Evolutionary conservation across 2,329 filamentous ascomycete species (phyloP).

Genomic region (Penicillium sp.): DNA sequence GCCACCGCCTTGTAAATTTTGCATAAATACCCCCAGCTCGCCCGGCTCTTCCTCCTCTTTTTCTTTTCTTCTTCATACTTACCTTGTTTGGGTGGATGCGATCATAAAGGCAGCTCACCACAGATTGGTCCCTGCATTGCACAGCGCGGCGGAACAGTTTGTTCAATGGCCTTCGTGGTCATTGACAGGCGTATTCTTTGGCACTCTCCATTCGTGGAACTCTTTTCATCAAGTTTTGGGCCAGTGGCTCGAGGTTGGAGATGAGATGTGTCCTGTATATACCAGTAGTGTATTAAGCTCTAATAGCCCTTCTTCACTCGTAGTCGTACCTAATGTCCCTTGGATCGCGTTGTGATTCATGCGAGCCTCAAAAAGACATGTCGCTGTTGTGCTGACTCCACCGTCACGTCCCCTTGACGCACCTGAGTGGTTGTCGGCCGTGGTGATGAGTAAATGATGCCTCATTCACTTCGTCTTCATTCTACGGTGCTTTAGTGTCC

Average conservation of each 20-base stretch:
- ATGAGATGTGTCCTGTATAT: constrained; percentile 23
- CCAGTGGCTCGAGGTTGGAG: constrained; percentile 34
- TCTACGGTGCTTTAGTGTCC: too few species aligned
- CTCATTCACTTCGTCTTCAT: background rate
- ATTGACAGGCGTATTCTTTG: constrained; percentile 44
- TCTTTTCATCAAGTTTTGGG: constrained; percentile 35
- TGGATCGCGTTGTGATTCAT: too few species aligned
- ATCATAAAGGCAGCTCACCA: constrained; percentile 48
- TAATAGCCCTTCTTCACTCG: too few species aligned
- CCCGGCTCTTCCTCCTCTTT: constrained; percentile 28
- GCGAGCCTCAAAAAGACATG: too few species aligned
- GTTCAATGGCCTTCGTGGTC: constrained; percentile 48
- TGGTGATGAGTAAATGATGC: background rate
- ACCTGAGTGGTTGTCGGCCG: too few species aligned
- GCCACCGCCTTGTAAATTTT: constrained; percentile 15
- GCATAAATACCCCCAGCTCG: constrained; percentile 34
- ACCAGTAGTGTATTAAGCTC: too few species aligned
- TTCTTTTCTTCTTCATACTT: constrained; percentile 52
- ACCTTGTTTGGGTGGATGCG: constrained; percentile 50
- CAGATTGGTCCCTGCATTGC: constrained; percentile 56
- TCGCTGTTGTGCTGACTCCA: too few species aligned
- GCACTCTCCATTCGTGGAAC: constrained; percentile 31
- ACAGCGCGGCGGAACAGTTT: constrained; percentile 53
- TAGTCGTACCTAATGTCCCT: too few species aligned
- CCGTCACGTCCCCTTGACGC: too few species aligned